Evolutionary conservation across 805 yeast species (phyloP), one percentile per base, ranked within the genome.

Genomic region (Wickerhamiella occidentalis): DNA sequence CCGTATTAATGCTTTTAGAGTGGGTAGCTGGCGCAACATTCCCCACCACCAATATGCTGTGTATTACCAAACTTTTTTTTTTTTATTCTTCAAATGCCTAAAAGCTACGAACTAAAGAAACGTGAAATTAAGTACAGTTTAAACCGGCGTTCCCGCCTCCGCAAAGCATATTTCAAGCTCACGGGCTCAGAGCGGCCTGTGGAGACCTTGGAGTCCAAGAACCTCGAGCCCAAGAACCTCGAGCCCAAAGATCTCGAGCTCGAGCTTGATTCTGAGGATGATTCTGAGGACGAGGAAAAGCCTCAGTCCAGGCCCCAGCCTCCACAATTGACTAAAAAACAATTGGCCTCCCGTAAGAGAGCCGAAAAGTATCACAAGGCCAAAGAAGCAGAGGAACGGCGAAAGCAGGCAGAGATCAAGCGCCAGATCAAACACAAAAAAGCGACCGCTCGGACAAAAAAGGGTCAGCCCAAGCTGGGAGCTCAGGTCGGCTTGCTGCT

Each of bases 391-490:
- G 68, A 75, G 25, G 70, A 65, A 52, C 66, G 62, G 25, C 69
- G 68, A 13, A 64, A 63, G 41, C 58, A 68, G 52, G 68, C 69
- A 40, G 65, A 59, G 56, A 62, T 63, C 11, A 42, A 22, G 19
- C 51, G 51, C 59, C 76, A 68, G 61, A 67, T 57, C 29, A 74
- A 73, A 56, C 68, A 73, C 25, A 70, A 74, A 51, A 64, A 58
- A 19, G 56, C 80, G 47, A 66, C 71, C 7, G 70, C 73, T 51
- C 79, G 70, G 53, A 88, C 95, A 1, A 71, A 71, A 57, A 61
- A 68, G 3, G 97, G 97, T 0, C 97, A 88, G 63, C 96, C 96
- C 2, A 65, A 77, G 41, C 85, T 88, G 90, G 95, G 86, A 0
- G 94, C 95, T 13, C 76, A 94, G 64, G 85, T 88, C 51, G 80